A percentile compares a stretch with the other conserved stretches of the same genome.
Conservation (phyloP, 108 stramenopile species). For the Cylindrotheca closterium region DNA sequence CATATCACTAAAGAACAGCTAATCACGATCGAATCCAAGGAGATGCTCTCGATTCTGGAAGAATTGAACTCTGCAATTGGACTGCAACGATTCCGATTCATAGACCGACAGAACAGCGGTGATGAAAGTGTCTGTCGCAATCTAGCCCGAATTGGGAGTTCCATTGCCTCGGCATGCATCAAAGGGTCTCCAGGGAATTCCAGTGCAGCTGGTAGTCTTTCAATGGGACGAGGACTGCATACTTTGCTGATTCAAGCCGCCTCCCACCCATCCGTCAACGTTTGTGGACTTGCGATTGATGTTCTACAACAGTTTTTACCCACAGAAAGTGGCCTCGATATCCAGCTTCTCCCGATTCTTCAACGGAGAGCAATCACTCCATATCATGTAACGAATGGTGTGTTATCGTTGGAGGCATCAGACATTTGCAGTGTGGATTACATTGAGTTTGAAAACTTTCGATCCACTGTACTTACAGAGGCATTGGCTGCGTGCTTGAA, state of each 20-base stretch:
- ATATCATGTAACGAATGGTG: constrained; percentile 15
- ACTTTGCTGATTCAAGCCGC: constrained; percentile 65
- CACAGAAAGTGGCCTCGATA: constrained; percentile 39
- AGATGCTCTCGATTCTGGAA: constrained; percentile 47
- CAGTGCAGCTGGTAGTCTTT: neutral
- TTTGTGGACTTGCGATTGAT: constrained; percentile 60
- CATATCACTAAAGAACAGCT: constrained; percentile 38
- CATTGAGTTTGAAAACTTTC: constrained; percentile 58
- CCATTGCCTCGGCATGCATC: constrained; percentile 16
- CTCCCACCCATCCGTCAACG: constrained; percentile 61
- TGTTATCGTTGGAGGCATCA: constrained; percentile 16
- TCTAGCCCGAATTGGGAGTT: constrained; percentile 23
- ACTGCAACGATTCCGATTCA: constrained; percentile 71
- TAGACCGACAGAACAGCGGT: constrained; percentile 45
- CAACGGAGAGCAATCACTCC: constrained; percentile 80
- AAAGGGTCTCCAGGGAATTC: neutral
- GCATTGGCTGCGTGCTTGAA: constrained; percentile 54
- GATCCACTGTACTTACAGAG: constrained; percentile 50
- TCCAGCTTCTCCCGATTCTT: constrained; percentile 58
- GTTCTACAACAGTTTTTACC: constrained; percentile 38
- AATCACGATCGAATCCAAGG: constrained; percentile 49
- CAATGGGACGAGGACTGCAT: constrained; percentile 43
- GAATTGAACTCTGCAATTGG: constrained; percentile 68
- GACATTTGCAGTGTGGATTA: constrained; percentile 40
- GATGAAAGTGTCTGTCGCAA: constrained; percentile 32